A percentile compares a stretch with the other conserved stretches of the same genome.
Conservation (phyloP, 345 rosid species). For the Eucalyptus victrix region DNA sequence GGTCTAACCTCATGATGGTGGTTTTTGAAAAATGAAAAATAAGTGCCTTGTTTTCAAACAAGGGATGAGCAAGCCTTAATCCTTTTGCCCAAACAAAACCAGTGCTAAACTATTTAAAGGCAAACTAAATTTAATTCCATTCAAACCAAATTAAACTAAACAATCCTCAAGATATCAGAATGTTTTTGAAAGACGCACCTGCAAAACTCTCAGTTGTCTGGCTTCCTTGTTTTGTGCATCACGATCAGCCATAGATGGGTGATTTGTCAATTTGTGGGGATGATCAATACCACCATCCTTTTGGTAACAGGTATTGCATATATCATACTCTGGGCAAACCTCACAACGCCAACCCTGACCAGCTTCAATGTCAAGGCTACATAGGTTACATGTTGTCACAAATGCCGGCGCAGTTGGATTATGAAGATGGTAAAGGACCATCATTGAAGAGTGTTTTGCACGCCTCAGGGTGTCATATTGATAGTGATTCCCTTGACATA, state of each 20-base stretch:
- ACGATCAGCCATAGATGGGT: conserved; percentile 79
- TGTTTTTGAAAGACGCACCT: conserved; percentile 25
- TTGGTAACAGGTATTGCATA: conserved; percentile 79
- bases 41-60: neutral
- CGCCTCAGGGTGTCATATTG: conserved; percentile 97
- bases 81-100: neutral
- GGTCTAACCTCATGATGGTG: neutral
- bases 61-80: neutral
- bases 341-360: conserved; percentile 99
- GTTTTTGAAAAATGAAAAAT: neutral
- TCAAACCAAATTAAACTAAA: neutral
- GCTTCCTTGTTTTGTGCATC: conserved; percentile 98
- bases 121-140: neutral
- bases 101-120: neutral
- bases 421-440: conserved; percentile 98
- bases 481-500: conserved; percentile 98
- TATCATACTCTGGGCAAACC: conserved; percentile 92
- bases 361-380: conserved; percentile 85
- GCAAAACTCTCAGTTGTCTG: conserved; percentile 74
- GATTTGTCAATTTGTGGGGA: conserved; percentile 95
- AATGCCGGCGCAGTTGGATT: conserved; percentile 99
- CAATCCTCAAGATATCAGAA: neutral
- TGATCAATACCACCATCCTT: conserved; percentile 77
- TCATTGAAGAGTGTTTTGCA: conserved; percentile 99
- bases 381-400: conserved; percentile 81